phyloP scores from a whole-genome alignment of 1,284 basidiomycete species.

The Vanrija sp. region DNA sequence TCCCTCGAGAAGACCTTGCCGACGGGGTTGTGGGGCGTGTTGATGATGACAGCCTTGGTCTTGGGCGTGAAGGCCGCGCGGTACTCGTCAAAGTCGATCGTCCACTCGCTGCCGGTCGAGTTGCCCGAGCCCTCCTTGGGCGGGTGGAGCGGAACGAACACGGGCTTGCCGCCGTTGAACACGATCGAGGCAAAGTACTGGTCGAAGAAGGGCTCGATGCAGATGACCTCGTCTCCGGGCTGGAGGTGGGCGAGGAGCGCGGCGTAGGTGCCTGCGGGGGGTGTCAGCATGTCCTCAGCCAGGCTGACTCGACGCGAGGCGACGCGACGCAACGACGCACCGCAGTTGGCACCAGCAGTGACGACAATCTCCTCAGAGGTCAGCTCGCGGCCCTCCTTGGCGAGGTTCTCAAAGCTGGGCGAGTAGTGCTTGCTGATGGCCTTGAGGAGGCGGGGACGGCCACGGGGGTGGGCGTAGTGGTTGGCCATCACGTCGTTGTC shows the following conservation, averaged over 20 bases:
- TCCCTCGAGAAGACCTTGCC: conserved; percentile 86
- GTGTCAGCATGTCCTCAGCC: neutral
- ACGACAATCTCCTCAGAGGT: conserved; percentile 89
- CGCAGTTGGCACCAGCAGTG: conserved; percentile 94
- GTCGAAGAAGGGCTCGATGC: conserved; percentile 98
- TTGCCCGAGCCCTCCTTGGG: conserved; percentile 59
- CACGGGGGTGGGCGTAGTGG: conserved; percentile 88
- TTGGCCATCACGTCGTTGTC: conserved; percentile 62
- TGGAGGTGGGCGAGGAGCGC: conserved; percentile 84
- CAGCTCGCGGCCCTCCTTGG: conserved; percentile 58
- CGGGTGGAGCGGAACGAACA: conserved; percentile 92
- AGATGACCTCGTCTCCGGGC: conserved; percentile 90
- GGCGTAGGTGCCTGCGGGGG: conserved; percentile 71
- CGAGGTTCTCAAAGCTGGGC: conserved; percentile 57
- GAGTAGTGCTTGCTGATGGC: conserved; percentile 78
- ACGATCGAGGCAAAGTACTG: conserved; percentile 89
- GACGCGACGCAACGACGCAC: conserved; percentile 48
- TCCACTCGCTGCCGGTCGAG: conserved; percentile 71
- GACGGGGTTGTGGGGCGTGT: conserved; percentile 93
- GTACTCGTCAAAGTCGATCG: conserved; percentile 77
- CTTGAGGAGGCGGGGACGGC: conserved; percentile 75
- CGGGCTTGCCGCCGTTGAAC: conserved; percentile 87
- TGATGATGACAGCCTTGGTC: conserved; percentile 88
- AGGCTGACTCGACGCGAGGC: neutral
- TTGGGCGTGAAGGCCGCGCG: conserved; percentile 75